Evolutionary conservation across 805 yeast genomes (phyloP), one percentile per base, ranked within the genome.

Genomic region (Yarrowia yakushimensis): DNA sequence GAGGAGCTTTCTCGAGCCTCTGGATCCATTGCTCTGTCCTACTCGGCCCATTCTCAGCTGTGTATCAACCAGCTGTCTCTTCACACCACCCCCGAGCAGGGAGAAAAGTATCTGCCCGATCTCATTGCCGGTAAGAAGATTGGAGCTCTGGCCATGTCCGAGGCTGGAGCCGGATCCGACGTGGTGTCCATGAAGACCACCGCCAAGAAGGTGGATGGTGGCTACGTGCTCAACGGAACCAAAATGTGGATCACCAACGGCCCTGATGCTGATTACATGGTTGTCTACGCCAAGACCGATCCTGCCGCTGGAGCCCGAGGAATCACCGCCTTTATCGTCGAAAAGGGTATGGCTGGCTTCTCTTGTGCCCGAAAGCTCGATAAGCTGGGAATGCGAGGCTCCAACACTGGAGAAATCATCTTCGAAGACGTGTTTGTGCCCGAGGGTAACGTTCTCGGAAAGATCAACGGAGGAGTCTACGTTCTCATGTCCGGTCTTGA

Each of bases 241-340:
- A 71, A 71, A 63, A 67, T 71, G 69, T 71, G 74, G 74, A 71
- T 71, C 67, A 71, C 74, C 55, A 71, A 71, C 62, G 74, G 74
- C 6, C 74, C 74, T 2, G 73, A 71, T 48, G 72, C 73, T n/a
- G 70, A 71, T 60, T 63, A 65, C 18, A 57, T 71, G 22, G 72
- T 71, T 2, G 73, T 71, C 20, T 71, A 71, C 59, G 74, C 74
- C 30, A 71, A 71, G 65, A 71, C 74, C 2, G 71, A 70, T 30
- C 72, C 71, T 2, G 48, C 64, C 13, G 71, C 71, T 7, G 72
- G 72, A 2, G 66, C 72, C 41, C 69, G 66, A 52, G 74, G 74
- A 10, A 71, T 71, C 63, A 71, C 72, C 12, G 69, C 74, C 7
- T 71, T 71, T 63, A 68, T 71, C 45, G 68, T 71, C 25, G 74